Base-by-base conservation (phyloP, 306 rosid species). In the Rosa chinensis region DNA sequence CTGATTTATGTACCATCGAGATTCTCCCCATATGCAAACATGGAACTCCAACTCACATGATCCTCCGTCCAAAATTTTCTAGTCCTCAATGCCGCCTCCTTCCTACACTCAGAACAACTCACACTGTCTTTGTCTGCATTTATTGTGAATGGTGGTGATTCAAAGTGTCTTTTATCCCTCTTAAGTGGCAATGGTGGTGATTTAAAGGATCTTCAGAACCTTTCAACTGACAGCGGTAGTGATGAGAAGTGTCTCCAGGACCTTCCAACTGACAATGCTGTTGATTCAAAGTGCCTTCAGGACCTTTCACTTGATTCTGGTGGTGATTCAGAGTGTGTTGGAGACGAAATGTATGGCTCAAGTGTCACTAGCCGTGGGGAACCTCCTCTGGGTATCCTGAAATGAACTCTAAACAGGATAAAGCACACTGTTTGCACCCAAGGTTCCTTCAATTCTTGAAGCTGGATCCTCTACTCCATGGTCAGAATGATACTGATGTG, bases 31-130 rank as follows among this genome's bases (percentile, higher is more conserved):
- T 69, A 8, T 75, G 77, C 14, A 80, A 73, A 73, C 13, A 55
- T 18, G 84, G 85, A n/a, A 18, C 75, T 61, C 56, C 83, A 62
- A 83, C 68, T 70, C 89, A 86, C 76, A 73, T 80, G 82, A 71
- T 86, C 83, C 76, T 86, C 71, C 23, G 18, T 25, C 86, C 83
- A 25, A 78, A 69, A 10, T n/a, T 32, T 20, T 59, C 43, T 6
- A 79, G 13, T 77, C 80, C n/a, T 42, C 73, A 70, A 43, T 42
- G 63, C 25, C 76, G 50, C 49, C 49, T 66, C 53, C 23, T 13
- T 23, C 78, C 69, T 2, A 16, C 71, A 21, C 47, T 37, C 70
- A 37, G 58, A 32, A 37, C 39, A 42, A 62, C 80, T 25, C 18
- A 23, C 28, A 63, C n/a, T 68, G 10, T 25, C 79, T 55, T 2